Evolutionary conservation across 345 rosid species (phyloP).

Genomic region (Eucalyptus polyanthemos): DNA sequence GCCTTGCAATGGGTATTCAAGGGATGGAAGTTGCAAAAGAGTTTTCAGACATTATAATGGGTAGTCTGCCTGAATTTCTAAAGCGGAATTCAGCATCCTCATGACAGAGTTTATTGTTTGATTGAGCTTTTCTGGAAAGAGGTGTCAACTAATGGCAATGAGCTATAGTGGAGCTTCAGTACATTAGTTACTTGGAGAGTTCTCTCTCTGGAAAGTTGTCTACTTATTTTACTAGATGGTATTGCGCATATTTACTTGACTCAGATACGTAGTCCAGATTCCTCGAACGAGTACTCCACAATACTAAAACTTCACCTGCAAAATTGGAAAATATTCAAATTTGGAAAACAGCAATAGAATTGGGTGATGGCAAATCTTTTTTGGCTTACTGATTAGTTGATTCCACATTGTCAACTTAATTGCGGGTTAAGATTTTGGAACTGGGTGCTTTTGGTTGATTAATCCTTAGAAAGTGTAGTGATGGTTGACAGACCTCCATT

Average conservation of each 20-base stretch:
- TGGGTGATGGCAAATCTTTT: too few species aligned
- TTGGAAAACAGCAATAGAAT: too few species aligned
- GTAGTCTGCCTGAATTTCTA: neutral
- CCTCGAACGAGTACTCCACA: too few species aligned
- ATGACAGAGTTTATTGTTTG: neutral
- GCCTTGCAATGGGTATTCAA: constrained; percentile 94
- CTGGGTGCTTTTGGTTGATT: neutral
- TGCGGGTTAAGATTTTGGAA: neutral
- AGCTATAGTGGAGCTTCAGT: neutral
- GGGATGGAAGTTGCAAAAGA: constrained; percentile 99
- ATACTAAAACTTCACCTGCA: too few species aligned
- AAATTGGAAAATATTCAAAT: too few species aligned
- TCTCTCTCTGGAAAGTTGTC: neutral
- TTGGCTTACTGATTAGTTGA: neutral
- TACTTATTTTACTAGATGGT: too few species aligned
- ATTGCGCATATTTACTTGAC: too few species aligned
- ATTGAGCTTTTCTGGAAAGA: neutral
- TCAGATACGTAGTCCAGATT: too few species aligned
- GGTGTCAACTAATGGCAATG: neutral
- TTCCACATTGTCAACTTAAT: neutral
- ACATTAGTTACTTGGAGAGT: neutral
- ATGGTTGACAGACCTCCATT: neutral
- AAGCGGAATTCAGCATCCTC: neutral
- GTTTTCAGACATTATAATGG: constrained; percentile 85
- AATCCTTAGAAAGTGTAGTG: neutral